These are phyloP conservation scores for Protomyces lactucae-debilis DNA, from an alignment of 1,139 yeast genomes.

Conservation along the genomic window DNA sequence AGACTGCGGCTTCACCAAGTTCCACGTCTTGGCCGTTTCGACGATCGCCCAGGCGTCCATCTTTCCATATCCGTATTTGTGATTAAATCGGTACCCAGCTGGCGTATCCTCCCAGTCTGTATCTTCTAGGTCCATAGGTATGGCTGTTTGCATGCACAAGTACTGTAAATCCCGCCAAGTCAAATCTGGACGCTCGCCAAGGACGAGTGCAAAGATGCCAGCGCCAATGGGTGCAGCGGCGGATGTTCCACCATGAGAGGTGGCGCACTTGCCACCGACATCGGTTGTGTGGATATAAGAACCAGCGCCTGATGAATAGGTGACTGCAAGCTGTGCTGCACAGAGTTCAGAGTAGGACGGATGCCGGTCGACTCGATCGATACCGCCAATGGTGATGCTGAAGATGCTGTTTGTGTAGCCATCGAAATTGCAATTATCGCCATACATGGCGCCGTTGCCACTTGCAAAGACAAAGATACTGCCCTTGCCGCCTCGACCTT, in stretches of 20 bases:
- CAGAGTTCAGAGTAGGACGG: constrained; percentile 91
- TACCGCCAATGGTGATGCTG: constrained; percentile 91
- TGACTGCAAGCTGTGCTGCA: constrained; percentile 92
- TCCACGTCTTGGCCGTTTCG: constrained; percentile 70
- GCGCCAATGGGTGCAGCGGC: constrained; percentile 99
- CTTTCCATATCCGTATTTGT: constrained; percentile 88
- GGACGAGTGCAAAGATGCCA: constrained; percentile 77
- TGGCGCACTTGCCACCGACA: constrained; percentile 63
- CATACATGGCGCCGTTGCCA: constrained; percentile 82
- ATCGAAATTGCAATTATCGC: constrained; percentile 92
- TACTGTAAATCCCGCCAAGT: constrained; percentile 97
- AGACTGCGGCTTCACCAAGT: constrained; percentile 81
- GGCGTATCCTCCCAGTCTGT: constrained; percentile 53
- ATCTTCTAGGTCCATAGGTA: constrained; percentile 62
- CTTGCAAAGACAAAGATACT: constrained; percentile 91
- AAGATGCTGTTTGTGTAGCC: constrained; percentile 96
- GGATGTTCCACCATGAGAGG: constrained; percentile 88
- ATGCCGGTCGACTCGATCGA: constrained; percentile 77
- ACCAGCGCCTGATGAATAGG: constrained; percentile 86
- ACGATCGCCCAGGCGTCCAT: constrained; percentile 78
- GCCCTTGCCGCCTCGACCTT: constrained; percentile 79
- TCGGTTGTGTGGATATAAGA: constrained; percentile 92
- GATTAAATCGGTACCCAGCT: constrained; percentile 66
- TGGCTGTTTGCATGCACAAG: constrained; percentile 66
- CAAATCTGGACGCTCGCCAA: constrained; percentile 71